Evolutionary conservation across 192 early-diverging fungal genomes (phyloP).

Genomic region (Linderina pennispora): DNA sequence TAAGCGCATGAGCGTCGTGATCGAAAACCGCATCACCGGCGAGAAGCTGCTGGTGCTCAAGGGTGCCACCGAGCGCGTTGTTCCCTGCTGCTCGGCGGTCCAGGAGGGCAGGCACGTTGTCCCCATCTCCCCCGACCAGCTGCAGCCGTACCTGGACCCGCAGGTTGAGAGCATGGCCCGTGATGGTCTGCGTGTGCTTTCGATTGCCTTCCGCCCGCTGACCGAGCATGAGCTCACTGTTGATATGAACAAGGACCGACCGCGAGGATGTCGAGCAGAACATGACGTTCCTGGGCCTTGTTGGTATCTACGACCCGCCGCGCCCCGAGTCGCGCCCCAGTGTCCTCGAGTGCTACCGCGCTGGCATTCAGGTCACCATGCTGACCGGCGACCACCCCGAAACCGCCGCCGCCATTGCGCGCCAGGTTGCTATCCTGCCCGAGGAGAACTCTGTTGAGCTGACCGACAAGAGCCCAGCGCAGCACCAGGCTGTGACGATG

Average conservation of each 20-base stretch:
- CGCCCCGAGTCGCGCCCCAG: constrained; percentile 60
- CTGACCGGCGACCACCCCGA: constrained; percentile 92
- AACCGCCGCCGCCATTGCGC: constrained; percentile 89
- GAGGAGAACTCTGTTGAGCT: constrained; percentile 19
- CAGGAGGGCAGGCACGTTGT: constrained; percentile 35
- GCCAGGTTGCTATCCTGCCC: constrained; percentile 75
- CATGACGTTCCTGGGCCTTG: constrained; percentile 79
- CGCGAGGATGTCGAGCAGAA: constrained; percentile 61
- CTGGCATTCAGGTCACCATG: constrained; percentile 95
- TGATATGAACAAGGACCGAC: constrained; percentile 41
- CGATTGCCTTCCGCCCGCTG: constrained; percentile 64
- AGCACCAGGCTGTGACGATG: constrained; percentile 24
- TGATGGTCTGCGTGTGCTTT: constrained; percentile 78
- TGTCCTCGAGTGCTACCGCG: constrained; percentile 72
- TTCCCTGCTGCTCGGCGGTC: constrained; percentile 58
- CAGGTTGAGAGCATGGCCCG: constrained; percentile 67
- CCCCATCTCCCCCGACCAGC: constrained; percentile 22
- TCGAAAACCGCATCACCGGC: constrained; percentile 28
- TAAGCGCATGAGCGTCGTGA: constrained; percentile 91
- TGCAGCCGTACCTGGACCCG: constrained; percentile 49
- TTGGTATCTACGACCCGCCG: constrained; percentile 92
- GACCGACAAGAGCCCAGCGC: constrained; percentile 14
- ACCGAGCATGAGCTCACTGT: constrained; percentile 17
- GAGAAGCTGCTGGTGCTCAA: constrained; percentile 66
- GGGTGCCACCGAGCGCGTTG: constrained; percentile 88